These are phyloP conservation scores for Trichoderma hamatum DNA, from an alignment of 2,329 filamentous ascomycete genomes.

Conservation along the genomic window DNA sequence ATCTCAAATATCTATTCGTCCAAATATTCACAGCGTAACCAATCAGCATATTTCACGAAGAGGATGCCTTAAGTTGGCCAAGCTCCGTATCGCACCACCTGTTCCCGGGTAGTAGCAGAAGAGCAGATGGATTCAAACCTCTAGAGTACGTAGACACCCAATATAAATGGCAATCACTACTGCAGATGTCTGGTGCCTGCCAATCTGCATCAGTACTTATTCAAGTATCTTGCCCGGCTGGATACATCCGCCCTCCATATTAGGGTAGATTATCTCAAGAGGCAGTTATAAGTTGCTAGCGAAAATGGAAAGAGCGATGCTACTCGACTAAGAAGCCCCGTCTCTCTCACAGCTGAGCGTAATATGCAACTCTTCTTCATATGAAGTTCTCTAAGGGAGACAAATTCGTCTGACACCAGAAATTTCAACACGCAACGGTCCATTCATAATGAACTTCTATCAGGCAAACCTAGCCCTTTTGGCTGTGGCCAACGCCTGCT, in stretches of 20 bases:
- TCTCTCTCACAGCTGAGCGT: not conserved
- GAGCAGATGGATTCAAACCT: too few species aligned
- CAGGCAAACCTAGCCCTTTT: slow-evolving; percentile 11
- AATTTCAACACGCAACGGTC: not conserved
- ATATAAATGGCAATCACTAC: not conserved
- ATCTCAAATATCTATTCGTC: not conserved
- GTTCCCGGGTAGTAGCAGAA: not conserved
- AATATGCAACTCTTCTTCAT: not conserved
- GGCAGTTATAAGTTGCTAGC: not conserved
- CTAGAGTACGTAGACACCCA: not conserved
- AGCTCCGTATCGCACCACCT: not conserved
- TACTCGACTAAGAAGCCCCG: not conserved
- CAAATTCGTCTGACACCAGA: not conserved
- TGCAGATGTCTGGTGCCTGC: not conserved
- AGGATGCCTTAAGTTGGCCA: too few species aligned
- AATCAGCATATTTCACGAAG: not conserved
- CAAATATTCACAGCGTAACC: not conserved
- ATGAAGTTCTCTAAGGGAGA: not conserved
- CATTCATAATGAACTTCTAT: slow-evolving; percentile 26
- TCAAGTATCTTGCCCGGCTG: too few species aligned
- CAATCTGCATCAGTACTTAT: not conserved
- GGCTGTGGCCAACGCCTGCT: slow-evolving; percentile 29
- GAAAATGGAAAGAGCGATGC: slow-evolving; percentile 4
- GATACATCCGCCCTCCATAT: not conserved
- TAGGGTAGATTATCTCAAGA: not conserved